Conservation (phyloP, 257 asterid species). For the Solanum sitiens region DNA sequence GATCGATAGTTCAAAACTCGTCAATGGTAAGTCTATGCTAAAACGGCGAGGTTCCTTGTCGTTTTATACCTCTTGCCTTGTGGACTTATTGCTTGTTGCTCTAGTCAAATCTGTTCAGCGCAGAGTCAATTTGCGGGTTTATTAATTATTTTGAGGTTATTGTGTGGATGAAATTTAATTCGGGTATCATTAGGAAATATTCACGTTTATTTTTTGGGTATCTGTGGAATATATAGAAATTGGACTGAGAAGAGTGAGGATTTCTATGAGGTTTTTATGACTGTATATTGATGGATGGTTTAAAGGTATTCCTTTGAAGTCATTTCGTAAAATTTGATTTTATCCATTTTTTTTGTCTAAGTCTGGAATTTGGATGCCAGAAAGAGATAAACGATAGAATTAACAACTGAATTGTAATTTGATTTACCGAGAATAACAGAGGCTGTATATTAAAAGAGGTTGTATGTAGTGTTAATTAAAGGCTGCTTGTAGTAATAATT, state of each 20-base stretch:
- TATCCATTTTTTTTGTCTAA: neutral
- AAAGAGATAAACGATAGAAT: neutral
- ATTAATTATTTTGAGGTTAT: neutral
- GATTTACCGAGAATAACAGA: neutral
- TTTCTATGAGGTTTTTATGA: neutral
- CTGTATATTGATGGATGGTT: neutral
- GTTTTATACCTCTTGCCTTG: conserved; percentile 9
- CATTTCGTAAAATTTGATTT: neutral
- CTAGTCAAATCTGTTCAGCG: conserved; percentile 18
- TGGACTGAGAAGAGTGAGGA: neutral
- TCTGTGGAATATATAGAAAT: neutral
- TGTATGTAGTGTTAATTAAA: neutral
- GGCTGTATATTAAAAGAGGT: neutral
- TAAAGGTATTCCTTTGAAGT: neutral
- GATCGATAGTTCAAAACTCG: conserved; percentile 44
- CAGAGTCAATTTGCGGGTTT: neutral
- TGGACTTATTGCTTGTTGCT: conserved; percentile 12
- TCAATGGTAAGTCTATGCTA: conserved; percentile 46
- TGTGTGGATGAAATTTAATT: neutral
- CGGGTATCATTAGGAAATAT: neutral
- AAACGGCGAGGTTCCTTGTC: conserved; percentile 15
- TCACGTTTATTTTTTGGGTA: neutral
- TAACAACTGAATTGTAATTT: neutral
- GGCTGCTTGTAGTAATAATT: neutral
- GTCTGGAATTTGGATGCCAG: neutral